phyloP scores from a whole-genome alignment of 495 filamentous ascomycete genomes.

The Hypoxylon perforatum region DNA sequence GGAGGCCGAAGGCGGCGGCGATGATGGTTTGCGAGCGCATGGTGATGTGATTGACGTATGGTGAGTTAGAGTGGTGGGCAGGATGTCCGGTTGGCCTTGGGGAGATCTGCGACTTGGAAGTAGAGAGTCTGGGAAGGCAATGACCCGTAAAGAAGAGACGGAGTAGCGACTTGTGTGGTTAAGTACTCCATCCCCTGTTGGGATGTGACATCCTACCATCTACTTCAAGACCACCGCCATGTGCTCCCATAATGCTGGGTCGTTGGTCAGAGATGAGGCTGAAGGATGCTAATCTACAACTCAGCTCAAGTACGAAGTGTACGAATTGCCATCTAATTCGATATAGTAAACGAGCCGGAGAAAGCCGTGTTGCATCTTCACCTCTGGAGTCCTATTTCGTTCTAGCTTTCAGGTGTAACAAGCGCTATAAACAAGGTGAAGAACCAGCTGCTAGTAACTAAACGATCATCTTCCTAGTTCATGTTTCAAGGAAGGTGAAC shows the following conservation, averaged over 20 bases:
- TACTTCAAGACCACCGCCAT: not conserved
- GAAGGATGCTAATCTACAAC: not conserved
- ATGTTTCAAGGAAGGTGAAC: no score
- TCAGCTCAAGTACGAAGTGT: not conserved
- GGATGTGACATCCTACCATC: not conserved
- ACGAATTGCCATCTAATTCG: not conserved
- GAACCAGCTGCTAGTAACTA: no score
- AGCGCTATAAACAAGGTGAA: not conserved
- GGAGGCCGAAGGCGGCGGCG: constrained; percentile 12
- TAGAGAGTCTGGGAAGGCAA: no score
- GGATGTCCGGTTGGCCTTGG: not conserved
- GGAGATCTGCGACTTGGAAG: no score
- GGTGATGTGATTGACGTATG: not conserved
- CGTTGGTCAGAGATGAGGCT: not conserved
- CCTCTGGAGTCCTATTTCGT: no score
- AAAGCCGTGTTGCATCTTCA: no score
- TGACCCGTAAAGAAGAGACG: no score
- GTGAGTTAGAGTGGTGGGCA: not conserved
- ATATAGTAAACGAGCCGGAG: no score
- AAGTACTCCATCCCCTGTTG: not conserved
- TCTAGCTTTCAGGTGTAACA: not conserved
- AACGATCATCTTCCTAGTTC: no score
- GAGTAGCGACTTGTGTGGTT: not conserved
- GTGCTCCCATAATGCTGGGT: not conserved
- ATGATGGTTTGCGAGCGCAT: constrained; percentile 15